These are phyloP conservation scores for Penicillium canescens DNA, from an alignment of 495 filamentous ascomycete species.

Conservation along the genomic window DNA sequence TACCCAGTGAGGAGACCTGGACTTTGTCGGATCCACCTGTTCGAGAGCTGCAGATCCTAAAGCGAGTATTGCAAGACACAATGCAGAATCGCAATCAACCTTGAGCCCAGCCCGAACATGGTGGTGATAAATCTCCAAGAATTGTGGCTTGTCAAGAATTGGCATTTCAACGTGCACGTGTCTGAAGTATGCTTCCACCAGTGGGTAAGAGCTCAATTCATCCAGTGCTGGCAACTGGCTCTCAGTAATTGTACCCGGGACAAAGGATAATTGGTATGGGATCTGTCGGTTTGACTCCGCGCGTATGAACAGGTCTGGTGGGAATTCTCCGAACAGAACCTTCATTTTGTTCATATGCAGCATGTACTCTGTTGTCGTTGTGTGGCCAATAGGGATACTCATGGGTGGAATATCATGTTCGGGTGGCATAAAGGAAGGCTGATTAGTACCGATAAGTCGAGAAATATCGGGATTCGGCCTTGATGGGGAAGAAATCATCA, in stretches of 20 bases:
- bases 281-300: constrained; percentile 4
- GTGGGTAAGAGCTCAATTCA: not conserved
- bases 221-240: not conserved
- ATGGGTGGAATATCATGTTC: constrained; percentile 8
- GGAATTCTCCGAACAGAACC: constrained; percentile 6
- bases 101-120: not conserved
- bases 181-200: constrained; percentile 4
- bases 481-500: constrained; percentile 4
- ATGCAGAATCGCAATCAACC: constrained; percentile 2
- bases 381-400: constrained; percentile 8
- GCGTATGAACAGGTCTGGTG: constrained; percentile 9
- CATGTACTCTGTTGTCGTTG: constrained; percentile 7
- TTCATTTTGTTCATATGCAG: constrained; percentile 3
- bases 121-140: not conserved
- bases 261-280: constrained; percentile 1
- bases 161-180: constrained; percentile 3
- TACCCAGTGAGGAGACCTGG: constrained; percentile 2
- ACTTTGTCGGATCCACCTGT: constrained; percentile 1
- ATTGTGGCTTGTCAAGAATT: not conserved
- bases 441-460: not conserved
- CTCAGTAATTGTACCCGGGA: not conserved
- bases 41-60: constrained; percentile 3
- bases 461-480: constrained; percentile 1
- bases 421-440: constrained; percentile 1
- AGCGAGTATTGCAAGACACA: constrained; percentile 5